These are phyloP conservation scores for Grosmannia clavigera DNA, from an alignment of 2,329 filamentous ascomycete genomes.

Conservation along the genomic window DNA sequence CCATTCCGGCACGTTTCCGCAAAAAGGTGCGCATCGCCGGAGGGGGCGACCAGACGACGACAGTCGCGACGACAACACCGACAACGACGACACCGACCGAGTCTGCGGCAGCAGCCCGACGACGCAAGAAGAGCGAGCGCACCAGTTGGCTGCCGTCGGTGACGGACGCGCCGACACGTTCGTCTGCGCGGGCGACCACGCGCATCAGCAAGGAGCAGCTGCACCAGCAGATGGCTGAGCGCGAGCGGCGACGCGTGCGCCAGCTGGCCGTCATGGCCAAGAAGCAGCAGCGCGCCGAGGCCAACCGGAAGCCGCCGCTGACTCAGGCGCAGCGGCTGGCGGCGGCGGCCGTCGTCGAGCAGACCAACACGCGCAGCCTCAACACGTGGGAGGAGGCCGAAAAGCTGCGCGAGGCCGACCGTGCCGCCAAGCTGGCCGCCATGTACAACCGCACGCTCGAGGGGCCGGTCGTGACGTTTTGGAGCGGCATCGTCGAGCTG, in stretches of 20 bases:
- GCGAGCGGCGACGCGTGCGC: slow-evolving; percentile 57
- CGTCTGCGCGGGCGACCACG: slow-evolving; percentile 46
- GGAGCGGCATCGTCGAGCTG: slow-evolving; percentile 84
- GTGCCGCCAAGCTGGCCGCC: slow-evolving; percentile 71
- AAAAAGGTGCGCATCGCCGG: slow-evolving; percentile 61
- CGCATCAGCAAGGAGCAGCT: slow-evolving; percentile 47
- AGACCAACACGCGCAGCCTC: slow-evolving; percentile 76
- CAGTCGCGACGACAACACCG: slow-evolving; percentile 22
- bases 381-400: slow-evolving; percentile 93
- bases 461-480: slow-evolving; percentile 81
- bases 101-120: background rate
- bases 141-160: slow-evolving; percentile 44
- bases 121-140: slow-evolving; percentile 43
- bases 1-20: slow-evolving; percentile 55
- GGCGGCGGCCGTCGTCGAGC: slow-evolving; percentile 73
- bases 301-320: slow-evolving; percentile 65
- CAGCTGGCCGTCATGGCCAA: slow-evolving; percentile 57
- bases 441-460: slow-evolving; percentile 77
- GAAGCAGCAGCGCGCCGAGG: slow-evolving; percentile 57
- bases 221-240: slow-evolving; percentile 61
- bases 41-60: slow-evolving; percentile 23
- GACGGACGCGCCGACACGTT: slow-evolving; percentile 43
- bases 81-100: slow-evolving; percentile 16
- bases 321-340: slow-evolving; percentile 77
- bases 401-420: slow-evolving; percentile 73